These are phyloP conservation scores for Colletotrichum tamarilloi DNA, from an alignment of 2,329 filamentous ascomycete genomes.

Conservation along the genomic window DNA sequence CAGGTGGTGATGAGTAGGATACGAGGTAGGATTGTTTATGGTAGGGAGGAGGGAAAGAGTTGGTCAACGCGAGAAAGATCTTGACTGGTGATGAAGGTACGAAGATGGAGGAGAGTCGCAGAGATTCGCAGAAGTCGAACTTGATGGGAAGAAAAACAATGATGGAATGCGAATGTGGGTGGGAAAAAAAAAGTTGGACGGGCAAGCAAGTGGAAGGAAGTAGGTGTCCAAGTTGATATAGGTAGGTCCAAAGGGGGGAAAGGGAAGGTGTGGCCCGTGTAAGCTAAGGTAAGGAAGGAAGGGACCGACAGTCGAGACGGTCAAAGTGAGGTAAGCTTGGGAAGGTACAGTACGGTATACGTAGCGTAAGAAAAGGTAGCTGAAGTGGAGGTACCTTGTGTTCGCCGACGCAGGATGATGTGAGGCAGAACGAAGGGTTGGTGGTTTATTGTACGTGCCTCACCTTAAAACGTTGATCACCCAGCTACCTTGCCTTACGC, in stretches of 20 bases:
- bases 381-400: constrained; percentile 1
- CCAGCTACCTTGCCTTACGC: background rate
- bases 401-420: background rate
- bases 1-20: background rate
- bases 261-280: constrained; percentile 29
- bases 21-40: background rate
- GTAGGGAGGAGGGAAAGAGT: background rate
- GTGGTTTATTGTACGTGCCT: background rate
- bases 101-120: constrained; percentile 18
- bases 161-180: constrained; percentile 6
- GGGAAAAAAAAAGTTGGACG: constrained; percentile 2
- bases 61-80: background rate
- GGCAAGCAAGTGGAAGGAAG: constrained; percentile 5
- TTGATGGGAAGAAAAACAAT: constrained; percentile 12
- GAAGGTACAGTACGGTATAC: constrained; percentile 1
- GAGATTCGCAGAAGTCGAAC: constrained; percentile 9
- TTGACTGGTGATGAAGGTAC: constrained; percentile 22
- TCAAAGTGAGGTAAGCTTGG: constrained; percentile 14
- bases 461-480: background rate
- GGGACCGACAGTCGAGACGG: background rate
- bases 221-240: constrained; percentile 33
- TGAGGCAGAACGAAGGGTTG: background rate
- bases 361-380: background rate
- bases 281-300: constrained; percentile 20
- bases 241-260: constrained; percentile 11